phyloP scores from a whole-genome alignment of 495 filamentous ascomycete species.

The Podospora pseudopauciseta region DNA sequence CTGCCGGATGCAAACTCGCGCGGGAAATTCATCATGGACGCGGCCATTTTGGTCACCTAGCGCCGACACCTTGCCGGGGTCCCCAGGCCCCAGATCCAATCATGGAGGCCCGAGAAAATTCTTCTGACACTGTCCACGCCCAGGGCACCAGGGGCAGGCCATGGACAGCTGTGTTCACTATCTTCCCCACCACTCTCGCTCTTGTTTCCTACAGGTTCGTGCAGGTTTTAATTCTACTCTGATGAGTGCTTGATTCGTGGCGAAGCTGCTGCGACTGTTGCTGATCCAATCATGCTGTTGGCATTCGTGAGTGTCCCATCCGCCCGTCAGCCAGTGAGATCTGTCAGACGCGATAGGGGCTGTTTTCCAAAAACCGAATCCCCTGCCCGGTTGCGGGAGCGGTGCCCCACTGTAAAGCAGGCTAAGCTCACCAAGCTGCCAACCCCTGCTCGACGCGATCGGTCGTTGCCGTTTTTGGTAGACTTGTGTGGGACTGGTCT shows the following conservation, averaged over 20 bases:
- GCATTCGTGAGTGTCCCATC: background rate
- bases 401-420: background rate
- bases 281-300: background rate
- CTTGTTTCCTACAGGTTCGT: no score
- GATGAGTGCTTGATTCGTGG: no score
- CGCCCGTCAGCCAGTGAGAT: background rate
- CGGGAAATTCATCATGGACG: slow-evolving; percentile 15
- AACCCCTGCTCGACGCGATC: background rate
- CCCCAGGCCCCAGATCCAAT: slow-evolving; percentile 14
- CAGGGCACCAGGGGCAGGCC: background rate
- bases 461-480: slow-evolving; percentile 2
- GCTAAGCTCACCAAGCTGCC: background rate
- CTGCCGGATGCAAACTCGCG: slow-evolving; percentile 5
- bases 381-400: background rate
- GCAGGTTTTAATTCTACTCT: no score
- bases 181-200: background rate
- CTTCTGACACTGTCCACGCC: background rate
- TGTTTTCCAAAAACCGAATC: background rate
- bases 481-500: background rate
- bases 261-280: no score
- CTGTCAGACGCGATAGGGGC: background rate
- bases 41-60: slow-evolving; percentile 11
- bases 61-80: slow-evolving; percentile 12
- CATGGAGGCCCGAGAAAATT: slow-evolving; percentile 9
- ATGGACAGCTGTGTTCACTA: background rate